Conservation (phyloP, 352 stramenopile species). For the Phytopythium chamaehyphon region DNA sequence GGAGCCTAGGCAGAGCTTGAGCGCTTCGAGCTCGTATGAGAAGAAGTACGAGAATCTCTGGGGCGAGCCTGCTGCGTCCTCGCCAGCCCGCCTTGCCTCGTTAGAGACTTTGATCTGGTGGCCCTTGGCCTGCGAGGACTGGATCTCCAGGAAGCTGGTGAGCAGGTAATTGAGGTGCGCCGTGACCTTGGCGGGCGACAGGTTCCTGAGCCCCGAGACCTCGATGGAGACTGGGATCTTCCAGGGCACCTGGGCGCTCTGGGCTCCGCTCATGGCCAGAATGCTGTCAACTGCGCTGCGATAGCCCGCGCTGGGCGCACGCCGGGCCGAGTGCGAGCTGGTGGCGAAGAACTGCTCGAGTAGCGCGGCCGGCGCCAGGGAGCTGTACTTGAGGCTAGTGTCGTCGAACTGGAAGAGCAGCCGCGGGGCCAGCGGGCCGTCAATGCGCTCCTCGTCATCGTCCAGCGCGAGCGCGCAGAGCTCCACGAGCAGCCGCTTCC, state of each 20-base stretch:
- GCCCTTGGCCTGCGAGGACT: not conserved
- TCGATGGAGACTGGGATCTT: slow-evolving; percentile 20
- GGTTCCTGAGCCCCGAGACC: slow-evolving; percentile 17
- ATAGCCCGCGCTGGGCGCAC: slow-evolving; percentile 11
- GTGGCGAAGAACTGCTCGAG: slow-evolving; percentile 23
- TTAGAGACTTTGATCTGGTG: slow-evolving; percentile 3
- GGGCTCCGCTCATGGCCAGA: slow-evolving; percentile 8
- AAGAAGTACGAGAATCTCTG: slow-evolving; percentile 23
- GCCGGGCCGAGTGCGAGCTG: slow-evolving; percentile 1
- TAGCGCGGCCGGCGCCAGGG: slow-evolving; percentile 17
- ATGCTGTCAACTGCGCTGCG: slow-evolving; percentile 17
- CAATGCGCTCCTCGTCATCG: slow-evolving; percentile 21
- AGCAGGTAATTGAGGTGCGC: slow-evolving; percentile 19
- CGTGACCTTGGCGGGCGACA: slow-evolving; percentile 14
- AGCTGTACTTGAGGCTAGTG: slow-evolving; percentile 21
- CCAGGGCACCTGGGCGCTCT: slow-evolving; percentile 11
- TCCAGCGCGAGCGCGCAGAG: slow-evolving; percentile 22
- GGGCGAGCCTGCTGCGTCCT: slow-evolving; percentile 7
- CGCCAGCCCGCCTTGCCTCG: slow-evolving; percentile 2
- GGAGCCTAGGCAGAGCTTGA: slow-evolving; percentile 24
- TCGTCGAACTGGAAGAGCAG: slow-evolving; percentile 26
- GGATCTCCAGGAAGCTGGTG: slow-evolving; percentile 18
- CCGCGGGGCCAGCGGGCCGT: slow-evolving; percentile 18
- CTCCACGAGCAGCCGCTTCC: slow-evolving; percentile 27
- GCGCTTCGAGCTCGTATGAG: slow-evolving; percentile 24